Evolutionary conservation across 805 yeast species (phyloP), one percentile per base, ranked within the genome.

Genomic region (Candida xiaguanensis): DNA sequence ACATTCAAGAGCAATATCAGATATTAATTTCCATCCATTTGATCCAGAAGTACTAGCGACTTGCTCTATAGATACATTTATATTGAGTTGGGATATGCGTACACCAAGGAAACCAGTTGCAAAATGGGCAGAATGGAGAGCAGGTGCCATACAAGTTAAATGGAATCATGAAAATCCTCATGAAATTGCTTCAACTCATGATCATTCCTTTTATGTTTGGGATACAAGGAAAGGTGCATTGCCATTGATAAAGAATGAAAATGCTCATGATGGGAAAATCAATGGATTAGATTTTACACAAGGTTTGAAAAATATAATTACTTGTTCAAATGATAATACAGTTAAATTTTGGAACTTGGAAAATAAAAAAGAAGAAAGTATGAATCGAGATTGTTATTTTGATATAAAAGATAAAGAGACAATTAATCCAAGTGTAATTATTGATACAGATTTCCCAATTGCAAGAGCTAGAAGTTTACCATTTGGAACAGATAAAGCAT

Each of bases 141-240:
- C 96, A 0, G 91, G 95, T 2, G 95, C 97, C 2, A 78, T 95
- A 0, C 98, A 91, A 58, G 96, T 89, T 12, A 89, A 91, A 56
- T 93, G 98, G 97, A 87, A 84, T 56, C 78, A 78, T 47, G 68
- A 72, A 31, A 82, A 90, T 51, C 79, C 88, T 2, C 74, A 85
- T 53, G 74, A 89, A 22, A 53, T 93, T 19, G 96, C 97, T 0
- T 81, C 93, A 1, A 74, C 95, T 5, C 99, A 93, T 56, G 95
- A 87, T 51, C 77, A 83, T 52, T 72, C 80, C 36, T 74, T 91
- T 30, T 79, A 80, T 43, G 66, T 93, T 1, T 93, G 99, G 99
- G 99, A 93, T 59, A 63, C 78, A 6, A 70, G 99, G 42, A 82
- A 80, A 52, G 95, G 95, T 4, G 83, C 91, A 0, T 58, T 71